Evolutionary conservation across 2,329 filamentous ascomycete species (phyloP), one percentile per base, ranked within the genome.

Genomic region (Talaromyces sp.): DNA sequence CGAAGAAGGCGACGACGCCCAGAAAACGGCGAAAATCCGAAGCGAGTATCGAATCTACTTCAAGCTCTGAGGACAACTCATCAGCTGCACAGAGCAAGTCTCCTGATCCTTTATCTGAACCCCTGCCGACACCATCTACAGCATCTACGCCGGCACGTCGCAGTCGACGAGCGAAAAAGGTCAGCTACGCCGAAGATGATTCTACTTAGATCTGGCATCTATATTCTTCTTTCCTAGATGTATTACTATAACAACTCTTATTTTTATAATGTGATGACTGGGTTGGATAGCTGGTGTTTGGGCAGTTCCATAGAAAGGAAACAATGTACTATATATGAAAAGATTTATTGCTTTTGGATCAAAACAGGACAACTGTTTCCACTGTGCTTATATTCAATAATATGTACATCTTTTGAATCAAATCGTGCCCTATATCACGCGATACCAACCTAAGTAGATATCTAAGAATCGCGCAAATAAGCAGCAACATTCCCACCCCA

Each of bases 111-210:
- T 57, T 39, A 13, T 45, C 58, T 9, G 25, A 62, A 22, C 19
- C 58, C 15, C n/a, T 37, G 27, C 41, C 45, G 19, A 31, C 45
- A 15, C 22, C 45, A 27, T 27, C 59, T 61, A 54, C 37, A 15
- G 13, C 47, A 45, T 22, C 60, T 41, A 49, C 43, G 17, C 49
- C 65, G 43, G 50, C 43, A 19, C 61, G 61, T 35, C 73, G 72
- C n/a, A 76, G 73, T 63, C 68, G 66, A 54, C 74, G 75, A 7
- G 69, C 70, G 22, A 77, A 75, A 63, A 73, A 71, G 63, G 70
- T 77, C 9, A 77, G 74, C 47, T 78, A 78, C 62, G 68, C 70
- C 2, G 76, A 78, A 65, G 74, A 77, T 50, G 69, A 71, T 41
- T 75, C 69, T 8, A 58, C 63, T 10, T 67, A 64, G n/a, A 25